Base-by-base conservation (phyloP, 257 asterid genomes). In the Parsonsia alboflavescens region DNA sequence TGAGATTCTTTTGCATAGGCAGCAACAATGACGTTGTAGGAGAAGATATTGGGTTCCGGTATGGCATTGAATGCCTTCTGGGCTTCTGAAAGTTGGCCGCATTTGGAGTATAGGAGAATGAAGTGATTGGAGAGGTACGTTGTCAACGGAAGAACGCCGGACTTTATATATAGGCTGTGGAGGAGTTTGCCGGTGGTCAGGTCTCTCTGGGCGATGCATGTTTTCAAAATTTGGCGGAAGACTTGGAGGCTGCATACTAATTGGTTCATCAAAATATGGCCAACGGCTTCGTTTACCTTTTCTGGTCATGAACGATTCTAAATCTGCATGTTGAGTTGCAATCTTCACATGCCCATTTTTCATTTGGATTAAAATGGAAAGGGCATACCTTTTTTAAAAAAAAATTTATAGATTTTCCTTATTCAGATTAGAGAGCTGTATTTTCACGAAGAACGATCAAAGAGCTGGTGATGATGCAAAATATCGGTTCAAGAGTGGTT, bases 81-180 rank as follows among this genome's bases (percentile, higher is more conserved):
- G 78, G 96, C 96, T 71, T 85, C 79, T 75, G 81, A 76, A 54
- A 89, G 86, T 7, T 79, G 78, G 80, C 88, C 72, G 77, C 91
- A 91, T 81, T 85, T 89, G 83, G 96, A 89, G 88, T 91, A 89
- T 16, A 91, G 90, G 81, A 90, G 88, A 66, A 86, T 88, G 87
- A 91, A 86, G 77, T 88, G 97, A 85, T 91, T 91, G 87, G 93
- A 85, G 44, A 91, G 67, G 80, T 88, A 91, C 65, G 91, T 88
- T 11, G 84, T 33, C 39, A 33, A 73, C 17, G 72, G 80, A 41
- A 95, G 96, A 65, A 87, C 44, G 8, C 79, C 63, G 70, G 87
- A 85, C 62, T 89, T 87, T 78, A 87, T 58, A 84, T 82, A 88
- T 2, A 82, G 70, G 16, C 91, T 57, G 82, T 91, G 96, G 45